Evolutionary conservation across 371 early-diverging fungal genomes (phyloP), one percentile per base, ranked within the genome.

Genomic region (Mucor mucedo): DNA sequence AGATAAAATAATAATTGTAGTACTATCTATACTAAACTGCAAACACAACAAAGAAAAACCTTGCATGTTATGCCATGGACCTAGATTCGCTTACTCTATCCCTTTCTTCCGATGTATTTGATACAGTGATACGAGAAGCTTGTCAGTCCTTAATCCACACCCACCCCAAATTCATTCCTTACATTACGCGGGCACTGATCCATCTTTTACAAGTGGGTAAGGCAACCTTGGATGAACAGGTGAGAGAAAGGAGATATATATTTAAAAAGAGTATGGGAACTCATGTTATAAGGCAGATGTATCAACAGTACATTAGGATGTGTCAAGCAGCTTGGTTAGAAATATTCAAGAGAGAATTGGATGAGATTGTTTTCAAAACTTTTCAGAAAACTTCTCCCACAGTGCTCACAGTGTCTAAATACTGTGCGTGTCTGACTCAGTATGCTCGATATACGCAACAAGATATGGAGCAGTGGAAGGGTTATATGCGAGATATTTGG

Each of bases 301-400:
- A 40, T 41, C 42, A 55, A 11, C 32, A 50, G 14, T 50, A 50
- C 30, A 50, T 30, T 13, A 11, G 3, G 50, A 49, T 59, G 59
- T 39, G 40, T 27, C 49, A 40, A 49, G 59, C 59, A 38, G 28
- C 14, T 54, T 65, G 65, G 65, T 48, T 58, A 35, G 38, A 58
- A 41, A 29, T 59, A n/a, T 55, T 47, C 13, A 21, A 47, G 16
- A 14, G 44, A 7, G 16, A 55, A 40, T 55, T 65, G n/a, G 7
- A 55, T 3, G 55, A 65, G 28, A 11, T 44, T 6, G 58, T 55
- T 14, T 65, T 65, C 45, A 60, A 60, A 41, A 32, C 14, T 0
- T 1, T 30, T 3, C 54, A 45, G n/a, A 47, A 44, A 21, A 21
- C 40, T 7, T 65, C 65, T 11, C n/a, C 4, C 27, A 44, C 47